A percentile compares a stretch with the other conserved stretches of the same genome.
Conservation (phyloP, 2,329 filamentous ascomycete genomes). For the Neofusicoccum umdonicola region DNA sequence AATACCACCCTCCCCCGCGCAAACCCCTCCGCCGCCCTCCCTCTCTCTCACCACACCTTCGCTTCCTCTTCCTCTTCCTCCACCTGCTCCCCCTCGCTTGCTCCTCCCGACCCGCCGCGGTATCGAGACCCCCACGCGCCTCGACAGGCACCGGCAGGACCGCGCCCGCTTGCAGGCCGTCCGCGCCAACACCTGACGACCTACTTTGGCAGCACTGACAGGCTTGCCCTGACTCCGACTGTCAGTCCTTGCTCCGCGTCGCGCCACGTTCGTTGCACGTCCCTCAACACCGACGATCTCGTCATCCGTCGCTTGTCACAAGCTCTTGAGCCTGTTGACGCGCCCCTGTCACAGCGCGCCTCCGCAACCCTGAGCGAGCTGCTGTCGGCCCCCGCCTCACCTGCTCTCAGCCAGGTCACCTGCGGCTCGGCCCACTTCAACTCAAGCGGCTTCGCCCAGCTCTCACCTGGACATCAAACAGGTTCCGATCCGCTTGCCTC, state of each 20-base stretch:
- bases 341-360: background rate
- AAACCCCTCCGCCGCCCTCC: background rate
- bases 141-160: background rate
- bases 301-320: background rate
- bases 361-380: background rate
- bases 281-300: background rate
- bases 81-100: background rate
- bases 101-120: background rate
- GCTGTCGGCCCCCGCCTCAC: background rate
- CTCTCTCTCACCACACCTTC: background rate
- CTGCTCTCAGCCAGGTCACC: background rate
- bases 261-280: background rate
- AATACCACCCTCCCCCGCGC: background rate
- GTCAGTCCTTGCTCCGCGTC: background rate
- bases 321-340: background rate
- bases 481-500: background rate
- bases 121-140: background rate
- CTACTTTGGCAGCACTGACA: background rate
- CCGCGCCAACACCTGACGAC: background rate
- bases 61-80: background rate
- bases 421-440: background rate
- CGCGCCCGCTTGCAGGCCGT: background rate
- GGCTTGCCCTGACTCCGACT: background rate
- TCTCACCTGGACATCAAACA: background rate
- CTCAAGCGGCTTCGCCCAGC: background rate